phyloP scores from a whole-genome alignment of 1,284 basidiomycete genomes.

The Mycena citricolor region DNA sequence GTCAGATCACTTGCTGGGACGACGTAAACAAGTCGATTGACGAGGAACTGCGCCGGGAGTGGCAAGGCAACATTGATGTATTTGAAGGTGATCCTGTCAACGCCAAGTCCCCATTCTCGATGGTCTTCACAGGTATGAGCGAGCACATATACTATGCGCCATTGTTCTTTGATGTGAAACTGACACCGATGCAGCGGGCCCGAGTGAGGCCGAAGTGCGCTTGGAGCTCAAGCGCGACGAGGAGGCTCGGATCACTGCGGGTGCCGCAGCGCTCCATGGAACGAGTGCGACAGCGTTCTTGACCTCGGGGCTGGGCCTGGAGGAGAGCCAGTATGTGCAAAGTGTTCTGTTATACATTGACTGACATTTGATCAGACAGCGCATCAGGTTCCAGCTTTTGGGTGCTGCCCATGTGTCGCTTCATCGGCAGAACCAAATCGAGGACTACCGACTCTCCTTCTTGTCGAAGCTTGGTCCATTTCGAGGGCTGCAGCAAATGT shows the following conservation, averaged over 20 bases:
- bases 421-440: not conserved
- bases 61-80: too few species aligned
- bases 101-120: too few species aligned
- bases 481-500: constrained; percentile 6
- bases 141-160: too few species aligned
- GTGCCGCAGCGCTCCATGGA: not conserved
- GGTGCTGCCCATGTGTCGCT: too few species aligned
- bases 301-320: constrained; percentile 1
- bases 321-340: constrained; percentile 7
- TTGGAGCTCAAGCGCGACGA: not conserved
- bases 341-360: constrained; percentile 4
- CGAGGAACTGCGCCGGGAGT: not conserved
- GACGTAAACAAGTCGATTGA: not conserved
- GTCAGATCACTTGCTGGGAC: not conserved
- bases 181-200: not conserved
- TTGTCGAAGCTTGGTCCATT: constrained; percentile 9
- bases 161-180: too few species aligned
- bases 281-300: constrained; percentile 4
- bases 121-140: too few species aligned
- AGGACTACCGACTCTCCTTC: constrained; percentile 8
- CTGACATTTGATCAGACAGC: not conserved
- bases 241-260: not conserved
- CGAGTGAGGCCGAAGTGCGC: constrained; percentile 12
- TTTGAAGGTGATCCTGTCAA: too few species aligned
- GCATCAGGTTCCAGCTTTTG: too few species aligned